A percentile compares a stretch with the other conserved stretches of the same genome.
Evolutionary conservation across 495 filamentous ascomycete species (phyloP).

Genomic region (Thermochaetoides thermophila): DNA sequence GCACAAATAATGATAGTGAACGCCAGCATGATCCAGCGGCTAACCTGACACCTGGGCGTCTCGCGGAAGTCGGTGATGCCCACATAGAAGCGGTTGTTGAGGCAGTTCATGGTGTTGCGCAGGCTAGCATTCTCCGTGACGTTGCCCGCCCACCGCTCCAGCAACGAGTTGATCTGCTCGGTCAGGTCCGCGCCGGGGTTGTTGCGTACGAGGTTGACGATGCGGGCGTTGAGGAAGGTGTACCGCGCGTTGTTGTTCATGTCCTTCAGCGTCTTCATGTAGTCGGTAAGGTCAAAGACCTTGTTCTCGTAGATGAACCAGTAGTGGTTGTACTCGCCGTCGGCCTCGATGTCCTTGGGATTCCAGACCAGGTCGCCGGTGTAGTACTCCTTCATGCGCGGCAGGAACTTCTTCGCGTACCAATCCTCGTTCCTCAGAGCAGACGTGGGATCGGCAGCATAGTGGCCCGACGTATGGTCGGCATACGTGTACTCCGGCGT

Average conservation of each 20-base stretch:
- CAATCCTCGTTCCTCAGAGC: constrained; percentile 49
- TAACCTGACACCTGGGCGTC: constrained; percentile 61
- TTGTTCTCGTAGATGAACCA: constrained; percentile 67
- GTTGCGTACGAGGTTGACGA: constrained; percentile 52
- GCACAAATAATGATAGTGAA: constrained; percentile 70
- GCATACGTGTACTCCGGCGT: constrained; percentile 29
- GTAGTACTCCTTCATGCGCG: constrained; percentile 68
- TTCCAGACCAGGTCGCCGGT: constrained; percentile 72
- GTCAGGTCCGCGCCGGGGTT: constrained; percentile 71
- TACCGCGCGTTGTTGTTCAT: constrained; percentile 30
- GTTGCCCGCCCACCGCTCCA: constrained; percentile 22
- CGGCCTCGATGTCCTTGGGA: constrained; percentile 34
- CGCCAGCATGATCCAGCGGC: constrained; percentile 79
- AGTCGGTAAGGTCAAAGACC: constrained; percentile 84
- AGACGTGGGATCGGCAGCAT: constrained; percentile 35
- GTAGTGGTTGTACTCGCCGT: constrained; percentile 51
- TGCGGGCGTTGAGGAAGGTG: constrained; percentile 48
- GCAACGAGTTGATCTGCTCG: constrained; percentile 37
- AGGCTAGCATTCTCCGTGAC: constrained; percentile 25
- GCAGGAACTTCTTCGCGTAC: constrained; percentile 62
- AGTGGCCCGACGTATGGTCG: constrained; percentile 51
- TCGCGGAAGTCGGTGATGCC: constrained; percentile 78
- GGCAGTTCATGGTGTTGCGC: constrained; percentile 52
- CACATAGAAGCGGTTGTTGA: constrained; percentile 70
- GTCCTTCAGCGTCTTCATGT: constrained; percentile 59